Evolutionary conservation across 768 basidiomycete genomes (phyloP), one percentile per base, ranked within the genome.

Genomic region (Mrakia blollopis): DNA sequence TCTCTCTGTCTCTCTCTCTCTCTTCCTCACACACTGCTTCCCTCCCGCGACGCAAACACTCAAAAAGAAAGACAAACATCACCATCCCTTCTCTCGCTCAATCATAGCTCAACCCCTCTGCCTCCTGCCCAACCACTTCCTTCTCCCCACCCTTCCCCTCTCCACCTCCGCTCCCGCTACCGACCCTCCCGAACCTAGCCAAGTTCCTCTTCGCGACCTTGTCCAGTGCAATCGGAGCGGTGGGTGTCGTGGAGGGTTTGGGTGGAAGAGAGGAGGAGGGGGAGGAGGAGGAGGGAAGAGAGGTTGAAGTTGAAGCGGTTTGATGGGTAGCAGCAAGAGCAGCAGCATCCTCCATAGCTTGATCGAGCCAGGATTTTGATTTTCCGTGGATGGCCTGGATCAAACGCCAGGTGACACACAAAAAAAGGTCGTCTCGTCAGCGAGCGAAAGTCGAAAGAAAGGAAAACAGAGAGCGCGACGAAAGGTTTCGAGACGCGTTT

Each of bases 321-420:
- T 41, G 39, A 41, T 5, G 2, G 10, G 37, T 30, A 10, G 65
- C 39, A 44, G 65, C 65, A 11, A 23, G 35, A 25, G 65, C 39
- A 25, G 65, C 65, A 25, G 65, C 65, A 23, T 68, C 65, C 37
- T 68, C 65, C 65, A 68, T 68, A 11, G 65, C 65, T 41, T 68
- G 65, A 37, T 68, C 65, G 3, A 68, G 39, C 65, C 65, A 68
- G 9, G 65, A 68, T 68, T 68, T 68, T 39, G 35, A 35, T 41
- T 68, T 68, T 2, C 65, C 65, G 37, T 68, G 65, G 25, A n/a
- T 68, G 35, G 65, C 39, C 65, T 68, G 63, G 30, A 18, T n/a
- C n/a, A n/a, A n/a, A n/a, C n/a, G n/a, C n/a, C n/a, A n/a, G n/a
- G n/a, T n/a, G n/a, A n/a, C n/a, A n/a, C n/a, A n/a, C n/a, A n/a